Evolutionary conservation across 345 rosid genomes (phyloP).

Genomic region (Passiflora organensis): DNA sequence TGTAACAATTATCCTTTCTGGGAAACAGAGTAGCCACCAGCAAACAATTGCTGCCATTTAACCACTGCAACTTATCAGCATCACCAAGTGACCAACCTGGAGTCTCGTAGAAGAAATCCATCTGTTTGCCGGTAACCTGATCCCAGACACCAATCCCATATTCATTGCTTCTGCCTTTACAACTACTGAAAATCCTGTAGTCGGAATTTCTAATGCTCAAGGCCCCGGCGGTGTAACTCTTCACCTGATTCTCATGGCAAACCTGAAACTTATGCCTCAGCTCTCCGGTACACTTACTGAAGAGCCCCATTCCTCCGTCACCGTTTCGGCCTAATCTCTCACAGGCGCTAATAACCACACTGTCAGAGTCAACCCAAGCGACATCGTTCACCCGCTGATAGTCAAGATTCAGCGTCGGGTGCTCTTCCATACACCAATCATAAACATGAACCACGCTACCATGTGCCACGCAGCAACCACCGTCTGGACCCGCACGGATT

Average conservation of each 20-base stretch:
- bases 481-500: conserved; percentile 85
- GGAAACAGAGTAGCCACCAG: conserved; percentile 93
- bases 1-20: conserved; percentile 89
- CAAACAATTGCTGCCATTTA: conserved; percentile 62
- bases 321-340: conserved; percentile 64
- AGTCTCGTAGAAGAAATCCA: conserved; percentile 80
- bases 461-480: conserved; percentile 93
- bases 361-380: conserved; percentile 66
- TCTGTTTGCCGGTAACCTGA: conserved; percentile 71
- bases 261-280: conserved; percentile 72
- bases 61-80: conserved; percentile 89
- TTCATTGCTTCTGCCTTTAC: conserved; percentile 90
- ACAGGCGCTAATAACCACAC: conserved; percentile 61
- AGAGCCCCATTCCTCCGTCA: conserved; percentile 96
- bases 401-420: conserved; percentile 66
- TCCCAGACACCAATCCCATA: conserved; percentile 98
- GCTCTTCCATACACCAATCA: conserved; percentile 90
- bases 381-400: conserved; percentile 88
- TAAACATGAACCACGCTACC: conserved; percentile 86
- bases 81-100: conserved; percentile 92
- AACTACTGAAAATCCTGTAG: conserved; percentile 64
- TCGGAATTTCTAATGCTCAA: conserved; percentile 52
- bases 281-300: conserved; percentile 64
- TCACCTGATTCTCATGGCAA: conserved; percentile 55
- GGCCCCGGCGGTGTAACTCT: conserved; percentile 90